Evolutionary conservation across 306 rosid species (phyloP), one percentile per base, ranked within the genome.

Genomic region (Acacia melanoxylon): DNA sequence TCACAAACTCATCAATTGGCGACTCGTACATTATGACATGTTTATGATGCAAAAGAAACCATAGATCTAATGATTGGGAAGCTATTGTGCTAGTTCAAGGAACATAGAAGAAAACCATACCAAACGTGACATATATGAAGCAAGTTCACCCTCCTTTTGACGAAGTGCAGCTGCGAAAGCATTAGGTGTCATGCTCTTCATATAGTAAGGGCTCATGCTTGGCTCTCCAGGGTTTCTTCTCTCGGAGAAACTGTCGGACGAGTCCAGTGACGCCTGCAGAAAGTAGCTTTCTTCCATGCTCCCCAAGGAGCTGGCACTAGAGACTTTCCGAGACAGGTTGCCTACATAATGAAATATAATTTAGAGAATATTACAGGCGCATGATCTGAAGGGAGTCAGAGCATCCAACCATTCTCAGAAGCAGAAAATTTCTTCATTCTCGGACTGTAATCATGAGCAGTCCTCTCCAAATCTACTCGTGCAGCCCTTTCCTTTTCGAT

Each of bases 61-160:
- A 48, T 35, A 58, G 63, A 74, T 56, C 83, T 42, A 44, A 44
- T 33, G 58, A 58, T 65, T 44, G 25, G 33, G 79, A 82, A 77
- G 80, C 59, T 67, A 41, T 25, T 69, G 70, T 72, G 70, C 78
- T 67, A 70, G 25, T 51, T 16, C 54, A 75, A 74, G 72, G 49
- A 80, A 75, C 41, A 72, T 70, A 77, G 77, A 73, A 68, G 78
- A 37, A 74, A 72, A 80, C 54, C 93, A 54, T 87, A 95, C 99
- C 99, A 94, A 62, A 84, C 98, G 99, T 68, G 97, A 94, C 92
- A 92, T 86, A 87, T 96, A 96, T 27, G 98, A 96, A 82, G 98
- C 92, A 87, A 96, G 98, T 89, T 96, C 99, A 45, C 99, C 99
- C 90, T 94, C 99, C 90, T 96, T 96, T 83, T 96, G 98, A 78